Evolutionary conservation across 1,284 basidiomycete genomes (phyloP).

Genomic region (Lentinula novae-zelandiae): DNA sequence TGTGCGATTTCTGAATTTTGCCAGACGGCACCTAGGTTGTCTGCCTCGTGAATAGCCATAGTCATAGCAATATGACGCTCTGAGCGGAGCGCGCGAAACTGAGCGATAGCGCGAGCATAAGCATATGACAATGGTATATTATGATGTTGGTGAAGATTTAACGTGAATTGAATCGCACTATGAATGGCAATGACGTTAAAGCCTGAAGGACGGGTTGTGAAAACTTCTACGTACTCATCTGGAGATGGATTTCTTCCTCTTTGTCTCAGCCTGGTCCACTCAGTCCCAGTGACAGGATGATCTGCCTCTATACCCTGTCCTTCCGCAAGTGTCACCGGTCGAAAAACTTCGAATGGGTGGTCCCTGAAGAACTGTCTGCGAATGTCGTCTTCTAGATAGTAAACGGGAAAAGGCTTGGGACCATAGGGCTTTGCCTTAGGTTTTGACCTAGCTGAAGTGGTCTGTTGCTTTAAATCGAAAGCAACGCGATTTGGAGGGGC

Average conservation of each 20-base stretch:
- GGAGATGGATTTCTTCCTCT: conserved; percentile 79
- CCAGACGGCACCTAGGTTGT: conserved; percentile 73
- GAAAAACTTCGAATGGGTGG: conserved; percentile 94
- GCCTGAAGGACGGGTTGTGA: conserved; percentile 6
- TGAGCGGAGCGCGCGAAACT: conserved; percentile 85
- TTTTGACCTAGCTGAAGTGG: conserved; percentile 23
- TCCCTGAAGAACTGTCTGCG: conserved; percentile 92
- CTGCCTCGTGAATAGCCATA: conserved; percentile 81
- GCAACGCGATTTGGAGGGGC: conserved; percentile 55
- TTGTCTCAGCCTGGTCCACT: conserved; percentile 79
- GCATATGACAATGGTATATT: conserved; percentile 71
- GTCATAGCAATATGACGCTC: conserved; percentile 78
- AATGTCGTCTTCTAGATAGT: conserved; percentile 84
- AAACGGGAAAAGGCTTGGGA: conserved; percentile 59
- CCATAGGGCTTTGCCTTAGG: conserved; percentile 42
- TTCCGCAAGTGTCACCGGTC: conserved; percentile 80
- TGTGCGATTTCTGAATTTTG: conserved; percentile 58
- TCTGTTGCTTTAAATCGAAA: conserved; percentile 38
- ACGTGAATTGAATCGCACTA: conserved; percentile 80
- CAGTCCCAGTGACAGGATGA: conserved; percentile 53
- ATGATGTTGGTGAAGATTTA: conserved; percentile 74
- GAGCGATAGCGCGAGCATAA: conserved; percentile 76
- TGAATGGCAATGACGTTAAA: conserved; percentile 8
- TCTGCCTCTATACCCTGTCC: conserved; percentile 49
- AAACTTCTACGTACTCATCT: conserved; percentile 74